phyloP scores from a whole-genome alignment of 345 rosid species.

The Syzygium grande region DNA sequence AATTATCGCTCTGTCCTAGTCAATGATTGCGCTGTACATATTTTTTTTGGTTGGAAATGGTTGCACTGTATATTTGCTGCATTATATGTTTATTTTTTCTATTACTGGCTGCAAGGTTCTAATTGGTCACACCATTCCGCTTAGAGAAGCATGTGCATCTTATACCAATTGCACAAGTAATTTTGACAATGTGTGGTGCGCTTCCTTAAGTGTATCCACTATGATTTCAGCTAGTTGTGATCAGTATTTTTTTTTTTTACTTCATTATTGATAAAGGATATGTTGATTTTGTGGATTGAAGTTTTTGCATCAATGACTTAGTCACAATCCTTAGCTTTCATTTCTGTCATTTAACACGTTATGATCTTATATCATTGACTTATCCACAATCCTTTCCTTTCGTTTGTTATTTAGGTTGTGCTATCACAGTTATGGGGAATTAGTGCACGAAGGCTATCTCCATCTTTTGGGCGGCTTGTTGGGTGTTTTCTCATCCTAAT shows the following conservation, averaged over 20 bases:
- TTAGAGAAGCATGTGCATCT: neutral
- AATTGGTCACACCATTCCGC: neutral
- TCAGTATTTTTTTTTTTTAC: neutral
- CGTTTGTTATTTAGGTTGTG: conserved; percentile 37
- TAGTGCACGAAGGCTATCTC: conserved; percentile 19
- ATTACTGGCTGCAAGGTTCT: neutral
- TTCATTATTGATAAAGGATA: neutral
- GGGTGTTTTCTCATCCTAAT: conserved; percentile 69
- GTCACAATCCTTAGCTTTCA: neutral
- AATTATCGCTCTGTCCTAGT: neutral
- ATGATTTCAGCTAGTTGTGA: neutral
- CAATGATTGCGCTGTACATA: neutral
- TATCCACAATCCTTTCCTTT: neutral
- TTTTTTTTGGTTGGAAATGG: neutral
- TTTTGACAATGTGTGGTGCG: neutral
- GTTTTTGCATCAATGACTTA: neutral
- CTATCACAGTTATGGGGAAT: conserved; percentile 58
- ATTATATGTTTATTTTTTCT: neutral
- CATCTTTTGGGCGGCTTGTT: conserved; percentile 48
- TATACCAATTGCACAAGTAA: neutral
- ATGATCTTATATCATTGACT: neutral
- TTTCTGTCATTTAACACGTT: neutral
- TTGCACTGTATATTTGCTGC: neutral
- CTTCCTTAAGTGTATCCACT: neutral
- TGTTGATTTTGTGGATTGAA: neutral